phyloP scores from a whole-genome alignment of 495 filamentous ascomycete genomes.

The Apiosordaria backusii region DNA sequence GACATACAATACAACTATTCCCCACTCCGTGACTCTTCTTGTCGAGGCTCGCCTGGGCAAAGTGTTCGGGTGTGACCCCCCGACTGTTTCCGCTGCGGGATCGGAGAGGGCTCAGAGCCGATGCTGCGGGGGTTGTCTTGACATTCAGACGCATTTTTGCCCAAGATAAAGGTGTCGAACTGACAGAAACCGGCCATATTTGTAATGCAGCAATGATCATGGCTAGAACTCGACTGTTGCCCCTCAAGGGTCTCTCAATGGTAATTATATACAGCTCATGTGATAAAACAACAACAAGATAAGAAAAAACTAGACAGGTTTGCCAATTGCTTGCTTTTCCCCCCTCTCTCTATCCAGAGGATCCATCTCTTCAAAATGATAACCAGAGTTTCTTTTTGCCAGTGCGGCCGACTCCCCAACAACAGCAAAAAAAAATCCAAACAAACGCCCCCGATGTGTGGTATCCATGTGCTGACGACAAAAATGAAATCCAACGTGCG shows the following conservation, averaged over 20 bases:
- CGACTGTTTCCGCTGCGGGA: not conserved
- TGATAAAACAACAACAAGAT: not conserved
- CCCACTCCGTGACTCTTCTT: not conserved
- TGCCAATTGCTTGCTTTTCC: not conserved
- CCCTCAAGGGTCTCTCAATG: not conserved
- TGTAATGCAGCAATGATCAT: not conserved
- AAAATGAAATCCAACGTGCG: not conserved
- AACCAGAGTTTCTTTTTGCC: too few relatives aligned
- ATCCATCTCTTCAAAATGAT: too few relatives aligned
- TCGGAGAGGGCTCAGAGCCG: not conserved
- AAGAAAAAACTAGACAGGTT: not conserved
- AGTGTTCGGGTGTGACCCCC: not conserved
- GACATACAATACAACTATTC: conserved; percentile 5
- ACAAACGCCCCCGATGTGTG: not conserved
- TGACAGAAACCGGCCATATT: too few relatives aligned
- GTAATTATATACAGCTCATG: not conserved
- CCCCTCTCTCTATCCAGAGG: too few relatives aligned
- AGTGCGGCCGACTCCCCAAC: not conserved
- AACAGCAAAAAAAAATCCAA: not conserved
- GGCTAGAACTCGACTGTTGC: not conserved
- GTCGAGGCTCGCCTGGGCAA: not conserved
- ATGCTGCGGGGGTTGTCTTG: not conserved
- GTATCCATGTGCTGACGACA: not conserved
- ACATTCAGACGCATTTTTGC: too few relatives aligned
- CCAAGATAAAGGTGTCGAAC: not conserved